These are phyloP conservation scores for Hypoxylon lenormandii DNA, from an alignment of 495 filamentous ascomycete species.

Conservation along the genomic window DNA sequence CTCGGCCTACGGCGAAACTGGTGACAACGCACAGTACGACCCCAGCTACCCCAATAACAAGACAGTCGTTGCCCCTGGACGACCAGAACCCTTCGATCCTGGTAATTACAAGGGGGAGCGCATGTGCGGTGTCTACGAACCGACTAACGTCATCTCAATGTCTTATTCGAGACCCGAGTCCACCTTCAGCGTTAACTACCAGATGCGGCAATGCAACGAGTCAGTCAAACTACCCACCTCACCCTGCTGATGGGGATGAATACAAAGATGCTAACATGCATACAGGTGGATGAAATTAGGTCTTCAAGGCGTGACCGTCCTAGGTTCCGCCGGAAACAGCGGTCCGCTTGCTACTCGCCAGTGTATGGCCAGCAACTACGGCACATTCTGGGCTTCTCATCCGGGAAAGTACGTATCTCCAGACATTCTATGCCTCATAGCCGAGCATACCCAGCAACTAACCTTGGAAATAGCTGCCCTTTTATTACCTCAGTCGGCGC, in stretches of 20 bases:
- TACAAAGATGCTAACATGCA: neutral
- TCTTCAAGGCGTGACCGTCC: conserved; percentile 68
- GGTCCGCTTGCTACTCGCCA: conserved; percentile 50
- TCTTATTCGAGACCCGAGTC: conserved; percentile 50
- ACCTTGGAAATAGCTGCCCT: conserved; percentile 41
- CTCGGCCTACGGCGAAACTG: conserved; percentile 54
- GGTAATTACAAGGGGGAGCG: conserved; percentile 68
- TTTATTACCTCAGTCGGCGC: conserved; percentile 55
- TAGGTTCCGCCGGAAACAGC: conserved; percentile 69
- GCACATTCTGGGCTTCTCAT: neutral
- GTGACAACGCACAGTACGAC: conserved; percentile 53
- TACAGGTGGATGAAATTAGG: conserved; percentile 68
- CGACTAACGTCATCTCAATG: conserved; percentile 53
- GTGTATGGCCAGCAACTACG: neutral
- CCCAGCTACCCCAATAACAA: conserved; percentile 62
- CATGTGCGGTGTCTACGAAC: conserved; percentile 65
- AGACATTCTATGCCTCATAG: neutral
- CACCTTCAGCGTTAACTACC: conserved; percentile 44
- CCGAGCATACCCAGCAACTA: neutral
- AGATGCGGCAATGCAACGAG: conserved; percentile 51
- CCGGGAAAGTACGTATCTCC: neutral
- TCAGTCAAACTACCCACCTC: neutral
- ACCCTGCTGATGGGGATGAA: neutral
- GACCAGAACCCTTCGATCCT: conserved; percentile 33
- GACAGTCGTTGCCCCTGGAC: conserved; percentile 1